Percentiles rank a stretch among this genome's conserved stretches.
Conservation (phyloP, 2,329 filamentous ascomycete genomes). For the Colletotrichum euphorbiae region DNA sequence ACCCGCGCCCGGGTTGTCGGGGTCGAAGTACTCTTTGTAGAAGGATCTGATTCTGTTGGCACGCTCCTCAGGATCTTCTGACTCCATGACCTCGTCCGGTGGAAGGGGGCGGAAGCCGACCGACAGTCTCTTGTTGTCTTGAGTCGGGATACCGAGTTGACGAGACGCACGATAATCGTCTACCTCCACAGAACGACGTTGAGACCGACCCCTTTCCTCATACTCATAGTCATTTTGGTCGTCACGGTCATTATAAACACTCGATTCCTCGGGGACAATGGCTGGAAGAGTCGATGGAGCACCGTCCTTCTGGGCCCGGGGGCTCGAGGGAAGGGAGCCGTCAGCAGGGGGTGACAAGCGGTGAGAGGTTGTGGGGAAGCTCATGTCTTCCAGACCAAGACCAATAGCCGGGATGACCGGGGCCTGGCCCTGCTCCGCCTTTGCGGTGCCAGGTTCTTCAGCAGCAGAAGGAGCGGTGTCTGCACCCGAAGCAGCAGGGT, state of each 20-base stretch:
- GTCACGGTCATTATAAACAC: constrained; percentile 46
- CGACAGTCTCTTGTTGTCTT: constrained; percentile 70
- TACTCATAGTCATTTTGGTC: constrained; percentile 43
- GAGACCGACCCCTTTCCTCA: constrained; percentile 53
- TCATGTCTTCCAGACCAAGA: constrained; percentile 40
- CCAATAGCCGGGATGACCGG: constrained; percentile 36
- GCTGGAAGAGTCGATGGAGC: constrained; percentile 49
- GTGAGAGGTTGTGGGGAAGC: constrained; percentile 31
- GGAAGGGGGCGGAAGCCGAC: constrained; percentile 86
- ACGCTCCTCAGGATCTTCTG: constrained; percentile 91
- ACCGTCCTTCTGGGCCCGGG: constrained; percentile 52
- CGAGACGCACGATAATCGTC: constrained; percentile 46
- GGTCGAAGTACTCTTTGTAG: constrained; percentile 98
- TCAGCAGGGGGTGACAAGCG: constrained; percentile 44
- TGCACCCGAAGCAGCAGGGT: constrained; percentile 20
- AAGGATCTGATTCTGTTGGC: constrained; percentile 98
- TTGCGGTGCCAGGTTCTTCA: constrained; percentile 17
- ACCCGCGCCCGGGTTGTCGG: constrained; percentile 67
- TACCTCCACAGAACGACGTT: constrained; percentile 44
- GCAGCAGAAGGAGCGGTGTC: constrained; percentile 35
- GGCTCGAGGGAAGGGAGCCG: constrained; percentile 46
- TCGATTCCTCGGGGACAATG: constrained; percentile 40
- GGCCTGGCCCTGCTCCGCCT: constrained; percentile 22
- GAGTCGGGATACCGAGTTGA: constrained; percentile 65
- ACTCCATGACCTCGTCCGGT: constrained; percentile 80